Evolutionary conservation across 257 asterid genomes (phyloP).

Genomic region (Gardenia jasminoides): DNA sequence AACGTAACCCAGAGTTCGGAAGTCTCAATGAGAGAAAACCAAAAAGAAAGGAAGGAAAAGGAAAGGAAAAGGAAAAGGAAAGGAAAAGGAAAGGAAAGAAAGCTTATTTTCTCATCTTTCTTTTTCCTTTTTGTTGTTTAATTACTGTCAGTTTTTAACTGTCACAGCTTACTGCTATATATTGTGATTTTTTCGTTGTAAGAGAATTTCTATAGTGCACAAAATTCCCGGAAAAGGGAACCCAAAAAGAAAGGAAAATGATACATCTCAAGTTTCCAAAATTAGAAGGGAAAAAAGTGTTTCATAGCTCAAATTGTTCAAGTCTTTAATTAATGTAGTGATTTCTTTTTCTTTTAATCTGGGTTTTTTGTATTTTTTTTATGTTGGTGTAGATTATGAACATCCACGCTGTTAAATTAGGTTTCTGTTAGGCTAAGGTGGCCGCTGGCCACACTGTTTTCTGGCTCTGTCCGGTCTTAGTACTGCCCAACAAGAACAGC

Average conservation of each 20-base stretch:
- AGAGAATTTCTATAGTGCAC: not conserved
- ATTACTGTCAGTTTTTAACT: conserved; percentile 8
- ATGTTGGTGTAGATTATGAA: conserved; percentile 9
- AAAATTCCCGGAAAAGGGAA: not conserved
- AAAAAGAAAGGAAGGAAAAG: not conserved
- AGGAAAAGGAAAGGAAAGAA: not conserved
- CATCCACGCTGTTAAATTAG: conserved; percentile 42
- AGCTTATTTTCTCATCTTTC: not conserved
- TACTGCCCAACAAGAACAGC: conserved; percentile 36
- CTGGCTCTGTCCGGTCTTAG: conserved; percentile 26
- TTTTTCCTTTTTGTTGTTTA: conserved; percentile 6
- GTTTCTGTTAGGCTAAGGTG: conserved; percentile 30
- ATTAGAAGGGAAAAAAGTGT: not conserved
- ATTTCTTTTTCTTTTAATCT: conserved; percentile 1
- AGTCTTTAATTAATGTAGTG: not conserved
- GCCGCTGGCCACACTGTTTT: conserved; percentile 20
- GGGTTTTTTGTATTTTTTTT: not conserved
- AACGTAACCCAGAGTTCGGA: conserved; percentile 25
- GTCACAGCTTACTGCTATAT: not conserved
- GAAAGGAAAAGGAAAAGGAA: not conserved
- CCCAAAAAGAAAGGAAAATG: not conserved
- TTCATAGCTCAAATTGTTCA: not conserved
- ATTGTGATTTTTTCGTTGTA: conserved; percentile 13
- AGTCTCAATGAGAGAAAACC: not conserved
- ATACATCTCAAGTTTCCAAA: not conserved